phyloP scores from a whole-genome alignment of 2,329 filamentous ascomycete species.

The Annulohypoxylon truncatum region DNA sequence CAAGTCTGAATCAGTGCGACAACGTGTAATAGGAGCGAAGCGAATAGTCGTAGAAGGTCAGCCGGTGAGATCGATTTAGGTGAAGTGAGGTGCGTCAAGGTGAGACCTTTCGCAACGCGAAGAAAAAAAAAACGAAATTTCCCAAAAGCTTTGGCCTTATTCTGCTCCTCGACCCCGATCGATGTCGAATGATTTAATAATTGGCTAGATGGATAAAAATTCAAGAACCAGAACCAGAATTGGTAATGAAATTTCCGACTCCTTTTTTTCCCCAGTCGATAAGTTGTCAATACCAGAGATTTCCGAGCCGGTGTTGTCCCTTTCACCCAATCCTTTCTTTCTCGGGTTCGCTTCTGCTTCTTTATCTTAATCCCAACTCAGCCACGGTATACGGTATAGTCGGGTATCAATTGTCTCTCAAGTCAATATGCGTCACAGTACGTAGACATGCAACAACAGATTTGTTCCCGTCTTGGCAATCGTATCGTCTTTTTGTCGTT shows the following conservation, averaged over 20 bases:
- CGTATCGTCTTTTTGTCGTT: conserved; percentile 11
- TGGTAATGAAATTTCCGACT: conserved; percentile 5
- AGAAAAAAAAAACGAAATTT: conserved; percentile 30
- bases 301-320: conserved; percentile 14
- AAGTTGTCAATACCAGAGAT: conserved; percentile 17
- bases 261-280: conserved; percentile 9
- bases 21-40: conserved; percentile 41
- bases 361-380: conserved; percentile 34
- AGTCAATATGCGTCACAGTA: conserved; percentile 24
- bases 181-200: conserved; percentile 31
- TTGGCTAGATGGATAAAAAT: conserved; percentile 12
- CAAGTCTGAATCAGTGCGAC: conserved; percentile 50
- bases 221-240: conserved; percentile 8
- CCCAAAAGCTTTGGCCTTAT: conserved; percentile 23
- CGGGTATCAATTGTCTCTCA: conserved; percentile 35
- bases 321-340: conserved; percentile 34
- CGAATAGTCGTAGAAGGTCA: conserved; percentile 39
- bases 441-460: conserved; percentile 16
- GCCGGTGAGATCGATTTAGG: conserved; percentile 36
- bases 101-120: conserved; percentile 46
- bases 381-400: conserved; percentile 26
- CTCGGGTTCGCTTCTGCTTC: conserved; percentile 18
- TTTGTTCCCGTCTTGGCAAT: conserved; percentile 4
- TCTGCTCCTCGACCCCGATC: conserved; percentile 33
- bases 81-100: conserved; percentile 41